Percentiles rank a stretch among this genome's conserved stretches.
Conservation (phyloP, 1,284 basidiomycete species). For the Moesziomyces sp. region DNA sequence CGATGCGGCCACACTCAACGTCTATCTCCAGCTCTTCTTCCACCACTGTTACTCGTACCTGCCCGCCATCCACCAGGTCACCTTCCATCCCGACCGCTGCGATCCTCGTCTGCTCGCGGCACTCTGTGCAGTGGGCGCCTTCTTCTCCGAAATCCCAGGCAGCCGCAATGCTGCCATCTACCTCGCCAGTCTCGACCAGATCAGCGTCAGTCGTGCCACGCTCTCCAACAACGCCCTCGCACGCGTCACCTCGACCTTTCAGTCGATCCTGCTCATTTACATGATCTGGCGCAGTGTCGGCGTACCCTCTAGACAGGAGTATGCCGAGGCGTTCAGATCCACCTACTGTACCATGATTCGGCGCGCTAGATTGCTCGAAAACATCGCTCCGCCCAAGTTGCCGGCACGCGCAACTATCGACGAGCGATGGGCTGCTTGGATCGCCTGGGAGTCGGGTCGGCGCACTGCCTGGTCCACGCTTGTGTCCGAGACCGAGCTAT, state of each 20-base stretch:
- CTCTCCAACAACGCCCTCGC: constrained; percentile 7
- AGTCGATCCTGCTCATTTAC: constrained; percentile 14
- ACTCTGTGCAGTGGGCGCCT: constrained; percentile 20
- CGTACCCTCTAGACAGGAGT: constrained; percentile 19
- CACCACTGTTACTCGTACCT: constrained; percentile 23
- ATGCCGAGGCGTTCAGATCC: constrained; percentile 20
- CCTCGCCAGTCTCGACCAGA: constrained; percentile 15
- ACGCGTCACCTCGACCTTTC: constrained; percentile 19
- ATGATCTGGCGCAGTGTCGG: constrained; percentile 28
- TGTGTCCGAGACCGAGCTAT: constrained; percentile 22
- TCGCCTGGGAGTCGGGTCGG: constrained; percentile 13
- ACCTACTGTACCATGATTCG: constrained; percentile 27
- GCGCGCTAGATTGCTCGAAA: constrained; percentile 18
- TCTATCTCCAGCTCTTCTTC: constrained; percentile 39
- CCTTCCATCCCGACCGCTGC: constrained; percentile 27
- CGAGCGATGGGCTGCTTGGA: constrained; percentile 23
- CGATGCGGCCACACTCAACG: constrained; percentile 19
- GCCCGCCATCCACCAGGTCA: constrained; percentile 34
- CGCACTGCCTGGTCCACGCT: constrained; percentile 22
- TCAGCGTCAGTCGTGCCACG: constrained; percentile 12
- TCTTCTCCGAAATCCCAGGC: constrained; percentile 27
- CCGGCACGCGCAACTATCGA: constrained; percentile 9
- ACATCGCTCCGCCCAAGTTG: constrained; percentile 16
- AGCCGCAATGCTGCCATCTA: constrained; percentile 18
- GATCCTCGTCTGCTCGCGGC: constrained; percentile 22